A percentile compares a stretch with the other conserved stretches of the same genome.
Conservation (phyloP, 2,329 filamentous ascomycete species). For the Teratosphaeriaceae sp. region DNA sequence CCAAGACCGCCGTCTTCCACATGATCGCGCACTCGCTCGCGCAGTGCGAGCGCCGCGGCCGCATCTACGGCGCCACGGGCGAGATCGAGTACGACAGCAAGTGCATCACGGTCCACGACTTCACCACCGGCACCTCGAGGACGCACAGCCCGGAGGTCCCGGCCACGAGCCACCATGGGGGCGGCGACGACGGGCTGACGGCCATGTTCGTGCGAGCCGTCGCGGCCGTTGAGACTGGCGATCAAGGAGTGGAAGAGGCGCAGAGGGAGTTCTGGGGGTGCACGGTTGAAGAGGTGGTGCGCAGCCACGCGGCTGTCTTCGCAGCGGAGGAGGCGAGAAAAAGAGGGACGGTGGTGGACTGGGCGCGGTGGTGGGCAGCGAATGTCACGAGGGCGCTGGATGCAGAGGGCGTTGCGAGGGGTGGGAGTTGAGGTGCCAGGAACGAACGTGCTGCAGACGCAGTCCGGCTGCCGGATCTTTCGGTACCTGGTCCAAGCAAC, state of each 20-base stretch:
- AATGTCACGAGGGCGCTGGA: no score
- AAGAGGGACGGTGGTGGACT: constrained; percentile 64
- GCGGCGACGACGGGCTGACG: constrained; percentile 73
- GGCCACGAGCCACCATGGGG: constrained; percentile 52
- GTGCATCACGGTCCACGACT: constrained; percentile 69
- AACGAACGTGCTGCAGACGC: no score
- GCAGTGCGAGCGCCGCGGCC: constrained; percentile 77
- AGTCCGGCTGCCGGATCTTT: no score
- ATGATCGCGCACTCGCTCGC: constrained; percentile 89
- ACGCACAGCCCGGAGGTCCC: constrained; percentile 56
- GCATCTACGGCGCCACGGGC: constrained; percentile 79
- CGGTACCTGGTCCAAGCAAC: no score
- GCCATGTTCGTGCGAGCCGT: constrained; percentile 79
- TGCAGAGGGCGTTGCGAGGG: no score
- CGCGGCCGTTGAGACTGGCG: constrained; percentile 66
- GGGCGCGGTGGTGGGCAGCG: constrained; percentile 15
- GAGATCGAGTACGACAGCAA: constrained; percentile 81
- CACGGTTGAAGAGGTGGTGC: constrained; percentile 77
- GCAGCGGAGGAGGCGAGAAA: constrained; percentile 81
- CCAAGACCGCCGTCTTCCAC: constrained; percentile 85
- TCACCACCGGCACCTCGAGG: constrained; percentile 51
- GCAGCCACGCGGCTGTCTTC: constrained; percentile 89
- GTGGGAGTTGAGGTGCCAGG: no score
- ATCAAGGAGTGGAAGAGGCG: constrained; percentile 59
- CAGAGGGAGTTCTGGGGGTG: constrained; percentile 74